These are phyloP conservation scores for Rosa hybrid DNA, from an alignment of 331 rosid genomes.

Conservation along the genomic window DNA sequence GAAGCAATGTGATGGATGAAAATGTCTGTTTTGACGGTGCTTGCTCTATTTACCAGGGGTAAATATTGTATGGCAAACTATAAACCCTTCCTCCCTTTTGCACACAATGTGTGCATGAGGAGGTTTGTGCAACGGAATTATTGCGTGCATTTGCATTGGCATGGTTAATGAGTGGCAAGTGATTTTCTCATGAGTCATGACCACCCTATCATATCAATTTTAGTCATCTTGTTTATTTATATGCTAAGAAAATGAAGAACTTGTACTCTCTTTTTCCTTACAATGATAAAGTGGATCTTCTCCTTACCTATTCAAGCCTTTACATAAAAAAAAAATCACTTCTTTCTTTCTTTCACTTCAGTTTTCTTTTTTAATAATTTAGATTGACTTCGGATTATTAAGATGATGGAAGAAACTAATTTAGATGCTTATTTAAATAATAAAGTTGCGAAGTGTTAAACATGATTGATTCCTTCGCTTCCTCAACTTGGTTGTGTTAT, in stretches of 20 bases:
- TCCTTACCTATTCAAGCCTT: no score
- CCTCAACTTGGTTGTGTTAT: no score
- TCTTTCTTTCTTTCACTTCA: no score
- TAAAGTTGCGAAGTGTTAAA: no score
- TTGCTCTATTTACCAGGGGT: neutral
- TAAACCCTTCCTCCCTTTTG: no score
- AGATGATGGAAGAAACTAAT: neutral
- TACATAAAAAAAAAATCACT: no score
- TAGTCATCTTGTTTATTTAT: neutral
- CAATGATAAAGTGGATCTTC: no score
- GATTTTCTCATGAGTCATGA: neutral
- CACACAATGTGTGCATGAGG: no score
- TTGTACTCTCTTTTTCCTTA: no score
- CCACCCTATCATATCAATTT: neutral
- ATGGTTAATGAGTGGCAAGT: neutral
- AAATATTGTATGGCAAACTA: neutral
- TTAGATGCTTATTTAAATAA: neutral
- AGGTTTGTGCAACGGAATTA: neutral
- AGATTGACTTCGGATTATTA: neutral
- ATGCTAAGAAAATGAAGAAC: neutral
- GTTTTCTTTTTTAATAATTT: no score
- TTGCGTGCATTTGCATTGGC: neutral
- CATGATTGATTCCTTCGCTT: no score
- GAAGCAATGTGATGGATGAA: neutral
- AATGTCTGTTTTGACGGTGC: neutral